Evolutionary conservation across 2,329 filamentous ascomycete genomes (phyloP).

Genomic region (Penicillium brevicompactum): DNA sequence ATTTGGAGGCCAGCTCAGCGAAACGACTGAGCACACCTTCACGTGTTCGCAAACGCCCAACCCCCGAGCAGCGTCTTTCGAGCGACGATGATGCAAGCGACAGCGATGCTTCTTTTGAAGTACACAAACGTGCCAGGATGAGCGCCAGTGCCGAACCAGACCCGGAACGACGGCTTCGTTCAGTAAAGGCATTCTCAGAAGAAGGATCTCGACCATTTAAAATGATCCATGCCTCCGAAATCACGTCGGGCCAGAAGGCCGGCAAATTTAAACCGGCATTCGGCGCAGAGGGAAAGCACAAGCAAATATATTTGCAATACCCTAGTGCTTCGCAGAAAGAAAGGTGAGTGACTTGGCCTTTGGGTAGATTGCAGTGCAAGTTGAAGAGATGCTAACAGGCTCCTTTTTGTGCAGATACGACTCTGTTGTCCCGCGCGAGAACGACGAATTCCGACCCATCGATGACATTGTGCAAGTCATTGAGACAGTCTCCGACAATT

Average conservation of each 20-base stretch:
- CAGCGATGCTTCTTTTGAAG: conserved; percentile 44
- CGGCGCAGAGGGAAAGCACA: conserved; percentile 45
- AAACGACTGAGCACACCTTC: conserved; percentile 36
- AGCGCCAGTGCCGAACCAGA: conserved; percentile 48
- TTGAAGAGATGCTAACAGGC: conserved; percentile 23
- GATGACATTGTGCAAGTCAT: conserved; percentile 73
- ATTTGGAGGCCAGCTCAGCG: conserved; percentile 28
- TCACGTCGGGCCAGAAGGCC: conserved; percentile 46
- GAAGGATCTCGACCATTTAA: conserved; percentile 39
- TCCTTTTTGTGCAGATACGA: conserved; percentile 58
- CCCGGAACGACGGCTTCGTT: conserved; percentile 47
- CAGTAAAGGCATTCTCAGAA: conserved; percentile 48
- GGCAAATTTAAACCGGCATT: conserved; percentile 57
- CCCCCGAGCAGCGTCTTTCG: conserved; percentile 41
- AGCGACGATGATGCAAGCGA: conserved; percentile 47
- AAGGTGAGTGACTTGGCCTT: conserved; percentile 50
- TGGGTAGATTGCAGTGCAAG: neutral
- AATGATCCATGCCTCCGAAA: conserved; percentile 54
- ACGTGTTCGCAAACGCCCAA: conserved; percentile 40
- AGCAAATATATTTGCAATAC: conserved; percentile 74
- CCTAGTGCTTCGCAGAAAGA: conserved; percentile 73
- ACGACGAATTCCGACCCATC: conserved; percentile 68
- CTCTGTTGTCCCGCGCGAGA: conserved; percentile 76
- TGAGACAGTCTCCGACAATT: conserved; percentile 70
- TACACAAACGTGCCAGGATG: conserved; percentile 46